Percentiles rank a stretch among this genome's conserved stretches.
Evolutionary conservation across 768 basidiomycete species (phyloP).

Genomic region (Trametes cingulata): DNA sequence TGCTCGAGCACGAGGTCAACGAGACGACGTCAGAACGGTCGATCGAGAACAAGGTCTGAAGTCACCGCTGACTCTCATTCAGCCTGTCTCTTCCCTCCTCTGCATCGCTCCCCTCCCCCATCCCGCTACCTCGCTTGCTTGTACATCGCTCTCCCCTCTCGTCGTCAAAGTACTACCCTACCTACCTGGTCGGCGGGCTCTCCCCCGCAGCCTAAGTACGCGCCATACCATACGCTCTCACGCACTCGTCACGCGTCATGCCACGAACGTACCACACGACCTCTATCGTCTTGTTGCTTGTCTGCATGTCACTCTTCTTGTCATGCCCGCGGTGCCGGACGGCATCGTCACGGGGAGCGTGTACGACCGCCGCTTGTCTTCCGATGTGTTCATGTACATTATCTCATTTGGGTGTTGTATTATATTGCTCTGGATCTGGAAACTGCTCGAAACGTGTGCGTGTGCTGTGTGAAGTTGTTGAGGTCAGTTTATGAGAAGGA

Average conservation of each 20-base stretch:
- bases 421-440: not conserved
- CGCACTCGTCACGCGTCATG: conserved; percentile 1
- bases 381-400: conserved; percentile 1
- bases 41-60: conserved; percentile 21
- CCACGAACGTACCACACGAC: not conserved
- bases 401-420: conserved; percentile 7
- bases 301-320: not conserved
- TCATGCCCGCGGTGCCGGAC: not conserved
- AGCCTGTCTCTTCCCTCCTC: not conserved
- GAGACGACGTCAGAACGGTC: conserved; percentile 27
- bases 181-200: not conserved
- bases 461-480: not conserved
- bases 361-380: not conserved
- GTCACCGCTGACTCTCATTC: not conserved
- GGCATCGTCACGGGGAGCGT: not conserved
- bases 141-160: not conserved
- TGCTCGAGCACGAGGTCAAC: conserved; percentile 22
- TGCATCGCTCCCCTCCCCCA: not conserved
- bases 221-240: not conserved
- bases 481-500: too few species aligned
- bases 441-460: not conserved
- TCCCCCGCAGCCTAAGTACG: not conserved
- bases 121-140: not conserved
- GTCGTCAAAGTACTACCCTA: conserved; percentile 1
- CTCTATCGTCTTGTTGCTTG: not conserved